These are phyloP conservation scores for Linaria vulgaris DNA, from an alignment of 257 asterid genomes.

Conservation along the genomic window DNA sequence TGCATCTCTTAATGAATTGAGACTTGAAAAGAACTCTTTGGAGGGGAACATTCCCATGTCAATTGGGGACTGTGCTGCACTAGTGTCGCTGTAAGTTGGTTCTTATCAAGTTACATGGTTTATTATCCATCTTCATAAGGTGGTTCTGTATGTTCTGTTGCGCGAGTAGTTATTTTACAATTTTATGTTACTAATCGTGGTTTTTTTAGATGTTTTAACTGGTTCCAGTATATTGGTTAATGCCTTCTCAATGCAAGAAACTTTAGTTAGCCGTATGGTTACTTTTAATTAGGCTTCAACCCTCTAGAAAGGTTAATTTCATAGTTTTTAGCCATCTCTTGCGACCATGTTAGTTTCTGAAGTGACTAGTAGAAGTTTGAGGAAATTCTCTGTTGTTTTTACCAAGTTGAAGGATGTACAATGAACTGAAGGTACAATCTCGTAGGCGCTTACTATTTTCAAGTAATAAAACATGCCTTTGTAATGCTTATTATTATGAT, in stretches of 20 bases:
- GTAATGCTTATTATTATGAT: background rate
- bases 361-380: background rate
- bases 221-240: slow-evolving; percentile 1
- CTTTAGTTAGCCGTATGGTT: background rate
- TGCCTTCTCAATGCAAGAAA: slow-evolving; percentile 10
- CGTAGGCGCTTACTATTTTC: slow-evolving; percentile 2
- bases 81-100: slow-evolving; percentile 69
- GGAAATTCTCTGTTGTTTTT: too few relatives aligned
- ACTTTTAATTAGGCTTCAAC: slow-evolving; percentile 7
- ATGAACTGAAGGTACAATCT: background rate
- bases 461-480: background rate
- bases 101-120: slow-evolving; percentile 20
- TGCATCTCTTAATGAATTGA: slow-evolving; percentile 50
- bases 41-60: slow-evolving; percentile 63
- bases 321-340: background rate
- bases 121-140: slow-evolving; percentile 2
- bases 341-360: background rate
- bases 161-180: background rate
- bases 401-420: too few relatives aligned
- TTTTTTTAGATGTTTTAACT: slow-evolving; percentile 9
- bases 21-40: slow-evolving; percentile 57
- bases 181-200: slow-evolving; percentile 14
- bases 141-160: background rate
- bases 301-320: slow-evolving; percentile 1
- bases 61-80: slow-evolving; percentile 54